A percentile compares a stretch with the other conserved stretches of the same genome.
Evolutionary conservation across 2,329 filamentous ascomycete genomes (phyloP).

Genomic region (Pleomassaria siparia): DNA sequence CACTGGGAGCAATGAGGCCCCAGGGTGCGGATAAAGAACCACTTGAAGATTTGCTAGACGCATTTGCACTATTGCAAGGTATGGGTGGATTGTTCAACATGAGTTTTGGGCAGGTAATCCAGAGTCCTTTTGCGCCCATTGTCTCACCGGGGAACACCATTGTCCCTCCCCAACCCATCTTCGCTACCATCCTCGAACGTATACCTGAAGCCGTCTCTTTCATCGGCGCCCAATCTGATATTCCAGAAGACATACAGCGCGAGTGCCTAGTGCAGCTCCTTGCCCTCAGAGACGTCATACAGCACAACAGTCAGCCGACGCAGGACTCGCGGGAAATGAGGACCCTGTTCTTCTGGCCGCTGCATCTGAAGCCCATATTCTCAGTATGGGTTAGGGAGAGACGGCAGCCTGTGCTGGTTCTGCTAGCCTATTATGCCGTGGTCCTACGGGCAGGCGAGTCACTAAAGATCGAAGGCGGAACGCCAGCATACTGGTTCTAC

Average conservation of each 20-base stretch:
- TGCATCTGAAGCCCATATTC: constrained; percentile 37
- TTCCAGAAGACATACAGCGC: constrained; percentile 20
- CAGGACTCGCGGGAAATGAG: constrained; percentile 38
- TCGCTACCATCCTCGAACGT: constrained; percentile 23
- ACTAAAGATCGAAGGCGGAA: constrained; percentile 6
- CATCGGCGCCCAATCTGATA: constrained; percentile 18
- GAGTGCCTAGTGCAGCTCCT: constrained; percentile 20
- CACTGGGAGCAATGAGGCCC: constrained; percentile 23
- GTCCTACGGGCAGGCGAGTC: constrained; percentile 37
- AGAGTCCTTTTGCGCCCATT: constrained; percentile 28
- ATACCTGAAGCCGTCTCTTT: constrained; percentile 22
- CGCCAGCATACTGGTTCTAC: constrained; percentile 43
- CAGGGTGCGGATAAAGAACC: constrained; percentile 7
- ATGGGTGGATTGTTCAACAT: constrained; percentile 33
- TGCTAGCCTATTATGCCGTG: constrained; percentile 44
- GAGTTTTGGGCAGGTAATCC: constrained; percentile 17
- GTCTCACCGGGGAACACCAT: constrained; percentile 13
- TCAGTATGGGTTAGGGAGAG: constrained; percentile 31
- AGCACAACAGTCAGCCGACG: constrained; percentile 8
- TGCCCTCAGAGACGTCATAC: constrained; percentile 3
- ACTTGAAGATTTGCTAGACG: constrained; percentile 37
- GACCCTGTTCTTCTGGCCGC: constrained; percentile 43
- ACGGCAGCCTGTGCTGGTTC: constrained; percentile 37
- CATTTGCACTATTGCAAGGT: constrained; percentile 39
- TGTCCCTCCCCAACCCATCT: constrained; percentile 30